phyloP scores from a whole-genome alignment of 2,329 filamentous ascomycete genomes.

The Alternaria dauci region DNA sequence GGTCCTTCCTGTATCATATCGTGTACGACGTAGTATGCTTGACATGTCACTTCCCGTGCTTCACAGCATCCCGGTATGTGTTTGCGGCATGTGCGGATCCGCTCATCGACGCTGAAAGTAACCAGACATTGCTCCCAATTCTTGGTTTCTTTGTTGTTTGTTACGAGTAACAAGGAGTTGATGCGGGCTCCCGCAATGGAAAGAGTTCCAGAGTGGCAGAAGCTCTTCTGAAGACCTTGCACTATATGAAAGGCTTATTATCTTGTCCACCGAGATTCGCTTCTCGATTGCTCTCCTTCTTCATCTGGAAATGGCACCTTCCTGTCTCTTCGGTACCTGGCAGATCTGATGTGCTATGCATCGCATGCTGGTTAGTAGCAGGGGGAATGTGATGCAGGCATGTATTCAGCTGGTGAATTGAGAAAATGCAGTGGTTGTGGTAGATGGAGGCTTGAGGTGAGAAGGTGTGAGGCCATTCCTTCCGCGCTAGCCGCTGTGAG shows the following conservation, averaged over 20 bases:
- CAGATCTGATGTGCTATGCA: too few species aligned
- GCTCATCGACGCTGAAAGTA: neutral
- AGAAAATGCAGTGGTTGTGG: neutral
- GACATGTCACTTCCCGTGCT: neutral
- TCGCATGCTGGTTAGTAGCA: neutral
- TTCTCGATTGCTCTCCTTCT: neutral
- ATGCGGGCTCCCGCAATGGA: neutral
- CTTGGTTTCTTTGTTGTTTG: neutral
- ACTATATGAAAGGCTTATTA: neutral
- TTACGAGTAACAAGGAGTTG: neutral
- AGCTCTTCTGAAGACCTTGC: neutral
- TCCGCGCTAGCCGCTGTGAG: neutral
- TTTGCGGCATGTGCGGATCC: neutral
- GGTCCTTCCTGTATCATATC: neutral
- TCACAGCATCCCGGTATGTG: neutral
- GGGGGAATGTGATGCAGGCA: neutral
- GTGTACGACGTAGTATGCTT: neutral
- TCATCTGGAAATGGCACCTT: neutral
- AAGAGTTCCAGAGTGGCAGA: neutral
- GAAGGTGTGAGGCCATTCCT: neutral
- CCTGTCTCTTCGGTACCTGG: neutral
- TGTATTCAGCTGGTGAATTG: neutral
- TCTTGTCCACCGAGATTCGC: neutral
- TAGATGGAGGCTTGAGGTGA: neutral
- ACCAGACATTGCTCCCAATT: neutral